These are phyloP conservation scores for Neurospora pannonica DNA, from an alignment of 495 filamentous ascomycete genomes.

Conservation along the genomic window DNA sequence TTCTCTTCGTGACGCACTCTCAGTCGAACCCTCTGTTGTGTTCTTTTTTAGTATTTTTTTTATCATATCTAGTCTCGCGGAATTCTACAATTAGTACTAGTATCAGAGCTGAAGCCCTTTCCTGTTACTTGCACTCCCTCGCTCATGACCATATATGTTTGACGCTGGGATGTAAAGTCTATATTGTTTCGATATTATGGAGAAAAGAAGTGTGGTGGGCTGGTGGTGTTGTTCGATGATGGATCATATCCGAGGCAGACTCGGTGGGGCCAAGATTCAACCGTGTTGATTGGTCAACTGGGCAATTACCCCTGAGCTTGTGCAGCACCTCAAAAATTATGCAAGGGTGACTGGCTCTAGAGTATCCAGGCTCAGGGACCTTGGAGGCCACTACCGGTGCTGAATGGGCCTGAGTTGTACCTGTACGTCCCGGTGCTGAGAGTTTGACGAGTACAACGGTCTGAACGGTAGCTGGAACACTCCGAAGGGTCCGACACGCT, in stretches of 20 bases:
- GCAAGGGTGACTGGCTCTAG: background rate
- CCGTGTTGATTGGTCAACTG: background rate
- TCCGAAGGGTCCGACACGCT: background rate
- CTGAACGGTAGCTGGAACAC: background rate
- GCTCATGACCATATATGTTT: background rate
- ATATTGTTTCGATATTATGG: background rate
- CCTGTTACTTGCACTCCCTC: background rate
- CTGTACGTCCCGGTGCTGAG: background rate
- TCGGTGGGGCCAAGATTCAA: background rate
- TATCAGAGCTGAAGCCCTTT: background rate
- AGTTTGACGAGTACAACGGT: background rate
- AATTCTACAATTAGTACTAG: background rate
- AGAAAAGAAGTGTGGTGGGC: background rate
- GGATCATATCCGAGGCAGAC: background rate
- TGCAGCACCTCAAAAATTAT: background rate
- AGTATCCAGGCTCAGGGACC: background rate
- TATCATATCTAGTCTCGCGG: background rate
- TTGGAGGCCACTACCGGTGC: background rate
- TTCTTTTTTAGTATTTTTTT: background rate
- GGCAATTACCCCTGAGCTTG: background rate
- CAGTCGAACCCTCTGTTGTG: background rate
- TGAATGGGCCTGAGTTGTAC: background rate
- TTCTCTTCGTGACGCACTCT: background rate
- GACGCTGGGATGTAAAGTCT: background rate
- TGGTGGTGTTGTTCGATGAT: background rate